These are phyloP conservation scores for Diplodia mutila DNA, from an alignment of 2,329 filamentous ascomycete species.

Conservation along the genomic window DNA sequence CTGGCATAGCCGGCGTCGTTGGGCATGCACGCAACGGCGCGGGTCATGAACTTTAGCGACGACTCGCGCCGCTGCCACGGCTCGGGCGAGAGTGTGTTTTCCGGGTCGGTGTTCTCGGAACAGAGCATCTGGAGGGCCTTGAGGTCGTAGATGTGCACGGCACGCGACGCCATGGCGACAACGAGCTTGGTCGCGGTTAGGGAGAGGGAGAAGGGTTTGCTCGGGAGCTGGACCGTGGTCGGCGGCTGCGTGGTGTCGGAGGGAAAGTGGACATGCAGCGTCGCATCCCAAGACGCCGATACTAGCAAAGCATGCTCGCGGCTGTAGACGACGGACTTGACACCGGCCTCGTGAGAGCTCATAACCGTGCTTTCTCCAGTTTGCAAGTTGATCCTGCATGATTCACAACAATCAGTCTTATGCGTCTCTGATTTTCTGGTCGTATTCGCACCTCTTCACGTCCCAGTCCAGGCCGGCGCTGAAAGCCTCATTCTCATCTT, in stretches of 20 bases:
- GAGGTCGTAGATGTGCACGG: conserved; percentile 95
- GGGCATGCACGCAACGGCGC: conserved; percentile 93
- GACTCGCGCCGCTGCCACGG: conserved; percentile 95
- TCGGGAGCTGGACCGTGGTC: conserved; percentile 72
- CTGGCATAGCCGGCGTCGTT: conserved; percentile 93
- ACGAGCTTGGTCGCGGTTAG: conserved; percentile 83
- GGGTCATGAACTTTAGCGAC: conserved; percentile 93
- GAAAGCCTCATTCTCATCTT: conserved; percentile 80
- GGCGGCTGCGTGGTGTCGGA: conserved; percentile 55
- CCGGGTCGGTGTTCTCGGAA: conserved; percentile 51
- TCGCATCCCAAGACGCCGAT: conserved; percentile 92
- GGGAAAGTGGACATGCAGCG: conserved; percentile 80
- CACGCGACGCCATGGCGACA: conserved; percentile 90
- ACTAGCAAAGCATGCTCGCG: conserved; percentile 75
- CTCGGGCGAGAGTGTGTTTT: conserved; percentile 58
- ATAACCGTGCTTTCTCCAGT: conserved; percentile 74
- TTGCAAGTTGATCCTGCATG: conserved; percentile 67
- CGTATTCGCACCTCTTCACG: conserved; percentile 67
- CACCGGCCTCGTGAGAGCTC: conserved; percentile 77
- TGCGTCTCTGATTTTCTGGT: neutral
- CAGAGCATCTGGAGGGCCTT: conserved; percentile 64
- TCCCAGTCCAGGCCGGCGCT: conserved; percentile 85
- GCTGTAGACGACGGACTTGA: conserved; percentile 83
- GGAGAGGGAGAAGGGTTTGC: conserved; percentile 85
- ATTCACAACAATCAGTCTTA: conserved; percentile 22